Evolutionary conservation across 148 eudicot genomes (phyloP).

Genomic region (Persicaria maculosa): DNA sequence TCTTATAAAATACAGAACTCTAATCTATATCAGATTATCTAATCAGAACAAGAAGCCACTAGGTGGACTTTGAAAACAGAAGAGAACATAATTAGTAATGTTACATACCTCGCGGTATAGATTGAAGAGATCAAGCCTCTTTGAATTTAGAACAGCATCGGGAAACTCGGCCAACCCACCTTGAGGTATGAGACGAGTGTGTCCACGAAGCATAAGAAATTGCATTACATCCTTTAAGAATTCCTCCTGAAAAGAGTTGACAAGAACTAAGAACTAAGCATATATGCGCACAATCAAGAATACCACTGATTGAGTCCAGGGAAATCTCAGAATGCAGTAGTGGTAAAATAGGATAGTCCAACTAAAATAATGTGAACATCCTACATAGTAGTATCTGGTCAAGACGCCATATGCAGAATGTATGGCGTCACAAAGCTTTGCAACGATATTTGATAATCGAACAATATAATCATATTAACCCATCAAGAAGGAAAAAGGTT

Average conservation of each 20-base stretch:
- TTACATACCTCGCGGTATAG: constrained; percentile 84
- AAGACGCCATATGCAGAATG: not conserved
- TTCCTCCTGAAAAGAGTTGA: constrained; percentile 54
- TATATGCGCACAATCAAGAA: not conserved
- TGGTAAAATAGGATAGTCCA: not conserved
- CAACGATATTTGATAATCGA: too few species aligned
- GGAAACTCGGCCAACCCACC: constrained; percentile 95
- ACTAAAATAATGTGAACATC: not conserved
- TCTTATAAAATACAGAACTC: not conserved
- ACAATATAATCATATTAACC: not conserved
- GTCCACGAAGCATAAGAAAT: constrained; percentile 88
- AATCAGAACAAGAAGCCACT: not conserved
- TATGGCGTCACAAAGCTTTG: not conserved
- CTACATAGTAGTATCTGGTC: not conserved
- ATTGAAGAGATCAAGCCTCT: constrained; percentile 86
- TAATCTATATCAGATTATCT: not conserved
- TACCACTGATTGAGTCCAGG: not conserved
- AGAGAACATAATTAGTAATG: constrained; percentile 1
- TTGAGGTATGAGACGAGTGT: constrained; percentile 94
- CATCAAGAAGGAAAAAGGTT: not conserved
- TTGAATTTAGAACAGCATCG: constrained; percentile 92
- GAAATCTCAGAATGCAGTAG: not conserved
- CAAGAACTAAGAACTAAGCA: not conserved
- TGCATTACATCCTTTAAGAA: constrained; percentile 95
- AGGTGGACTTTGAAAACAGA: not conserved